Conservation (phyloP, 2,329 filamentous ascomycete species). For the Fusarium sp. region DNA sequence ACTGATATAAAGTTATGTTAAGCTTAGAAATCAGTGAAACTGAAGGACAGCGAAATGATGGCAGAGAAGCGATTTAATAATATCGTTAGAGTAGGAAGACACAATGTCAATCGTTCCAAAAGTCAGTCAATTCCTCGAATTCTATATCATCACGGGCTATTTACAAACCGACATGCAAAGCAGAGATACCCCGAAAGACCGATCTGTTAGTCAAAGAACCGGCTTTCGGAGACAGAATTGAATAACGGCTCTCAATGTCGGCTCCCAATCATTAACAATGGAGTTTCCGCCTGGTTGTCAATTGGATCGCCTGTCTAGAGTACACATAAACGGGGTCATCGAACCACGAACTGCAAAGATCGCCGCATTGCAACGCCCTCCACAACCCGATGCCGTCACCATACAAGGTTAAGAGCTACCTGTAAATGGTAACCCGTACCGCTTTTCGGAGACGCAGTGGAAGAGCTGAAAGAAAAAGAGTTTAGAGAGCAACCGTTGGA, state of each 20-base stretch:
- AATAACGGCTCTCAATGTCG: background rate
- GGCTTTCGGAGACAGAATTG: background rate
- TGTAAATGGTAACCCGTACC: background rate
- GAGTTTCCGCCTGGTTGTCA: background rate
- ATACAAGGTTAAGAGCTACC: background rate
- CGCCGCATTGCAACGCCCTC: slow-evolving; percentile 14
- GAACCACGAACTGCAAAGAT: slow-evolving; percentile 25
- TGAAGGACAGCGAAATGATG: background rate
- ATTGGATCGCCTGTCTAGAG: slow-evolving; percentile 26
- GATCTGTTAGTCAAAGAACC: slow-evolving; percentile 1
- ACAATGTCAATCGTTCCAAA: background rate
- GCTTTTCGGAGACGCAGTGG: background rate
- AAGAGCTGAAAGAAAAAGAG: slow-evolving; percentile 4
- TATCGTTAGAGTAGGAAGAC: background rate
- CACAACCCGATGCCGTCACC: slow-evolving; percentile 25
- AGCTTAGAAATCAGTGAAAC: background rate
- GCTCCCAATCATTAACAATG: background rate
- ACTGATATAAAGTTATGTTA: background rate
- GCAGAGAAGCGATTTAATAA: background rate
- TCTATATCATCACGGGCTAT: background rate
- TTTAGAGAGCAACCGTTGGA: slow-evolving; percentile 6
- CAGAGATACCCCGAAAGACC: slow-evolving; percentile 29
- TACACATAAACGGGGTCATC: slow-evolving; percentile 23
- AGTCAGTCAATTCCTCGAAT: background rate
- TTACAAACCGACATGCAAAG: background rate